Percentiles rank a stretch among this genome's conserved stretches.
Conservation (phyloP, 2,329 filamentous ascomycete species). For the Atkinsonella texensis region DNA sequence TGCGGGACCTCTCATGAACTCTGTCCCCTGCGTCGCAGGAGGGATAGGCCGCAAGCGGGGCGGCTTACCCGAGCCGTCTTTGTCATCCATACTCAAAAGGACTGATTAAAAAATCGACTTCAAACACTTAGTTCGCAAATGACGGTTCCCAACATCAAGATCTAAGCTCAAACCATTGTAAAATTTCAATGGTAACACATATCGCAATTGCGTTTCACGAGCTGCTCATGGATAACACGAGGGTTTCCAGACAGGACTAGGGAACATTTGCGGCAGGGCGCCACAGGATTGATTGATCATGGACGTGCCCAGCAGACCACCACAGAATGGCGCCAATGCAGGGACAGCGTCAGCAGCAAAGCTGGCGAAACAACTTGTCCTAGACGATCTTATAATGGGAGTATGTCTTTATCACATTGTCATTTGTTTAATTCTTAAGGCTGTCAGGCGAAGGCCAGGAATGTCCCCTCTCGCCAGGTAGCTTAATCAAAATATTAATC, state of each 20-base stretch:
- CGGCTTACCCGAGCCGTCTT: no score
- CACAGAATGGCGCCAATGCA: not conserved
- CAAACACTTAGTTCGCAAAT: no score
- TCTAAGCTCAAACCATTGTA: no score
- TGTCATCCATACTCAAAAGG: no score
- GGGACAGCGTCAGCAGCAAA: not conserved
- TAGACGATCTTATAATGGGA: slow-evolving; percentile 44
- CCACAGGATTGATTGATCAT: not conserved
- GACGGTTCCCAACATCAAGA: no score
- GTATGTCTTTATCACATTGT: slow-evolving; percentile 23
- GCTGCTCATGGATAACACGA: not conserved
- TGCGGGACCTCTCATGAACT: no score
- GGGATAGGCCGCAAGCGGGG: no score
- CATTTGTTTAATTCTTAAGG: not conserved
- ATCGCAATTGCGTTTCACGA: no score
- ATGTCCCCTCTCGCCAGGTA: no score
- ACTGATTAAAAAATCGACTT: no score
- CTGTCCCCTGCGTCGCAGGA: no score
- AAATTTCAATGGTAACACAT: no score
- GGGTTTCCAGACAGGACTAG: not conserved
- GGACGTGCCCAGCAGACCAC: not conserved
- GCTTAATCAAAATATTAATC: not conserved
- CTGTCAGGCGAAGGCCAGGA: not conserved
- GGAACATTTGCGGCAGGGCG: not conserved
- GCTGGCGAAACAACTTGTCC: slow-evolving; percentile 15